A percentile compares a stretch with the other conserved stretches of the same genome.
These are phyloP conservation scores for Priceomyces melissophilus DNA, from an alignment of 805 yeast genomes.

Conservation along the genomic window DNA sequence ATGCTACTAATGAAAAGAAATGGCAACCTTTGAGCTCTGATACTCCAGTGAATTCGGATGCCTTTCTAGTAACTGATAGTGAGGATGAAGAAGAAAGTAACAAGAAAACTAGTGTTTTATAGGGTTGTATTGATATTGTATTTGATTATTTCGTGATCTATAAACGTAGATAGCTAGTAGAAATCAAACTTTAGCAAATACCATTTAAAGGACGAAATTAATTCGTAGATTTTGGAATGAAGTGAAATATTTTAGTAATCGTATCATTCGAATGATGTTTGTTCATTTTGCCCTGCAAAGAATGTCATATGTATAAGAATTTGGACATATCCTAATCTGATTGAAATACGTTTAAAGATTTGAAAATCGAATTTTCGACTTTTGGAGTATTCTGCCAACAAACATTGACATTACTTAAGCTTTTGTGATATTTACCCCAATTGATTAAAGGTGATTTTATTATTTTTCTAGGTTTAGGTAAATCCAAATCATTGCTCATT, in stretches of 20 bases:
- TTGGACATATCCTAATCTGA: conserved; percentile 2
- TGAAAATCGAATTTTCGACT: conserved; percentile 18
- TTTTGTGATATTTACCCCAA: conserved; percentile 36
- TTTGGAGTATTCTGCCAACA: conserved; percentile 11
- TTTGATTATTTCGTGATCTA: neutral
- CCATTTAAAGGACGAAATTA: no score
- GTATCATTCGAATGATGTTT: no score
- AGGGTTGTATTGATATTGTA: neutral
- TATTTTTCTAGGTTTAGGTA: conserved; percentile 33
- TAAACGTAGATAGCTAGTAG: neutral
- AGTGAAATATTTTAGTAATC: no score
- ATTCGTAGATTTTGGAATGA: no score
- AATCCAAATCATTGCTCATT: conserved; percentile 26
- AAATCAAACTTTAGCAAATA: no score
- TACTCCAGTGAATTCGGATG: conserved; percentile 40
- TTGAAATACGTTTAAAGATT: conserved; percentile 23
- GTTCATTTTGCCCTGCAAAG: no score
- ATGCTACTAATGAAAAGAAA: conserved; percentile 14
- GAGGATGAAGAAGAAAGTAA: conserved; percentile 34
- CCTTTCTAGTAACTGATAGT: conserved; percentile 42
- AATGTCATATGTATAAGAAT: no score
- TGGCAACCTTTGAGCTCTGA: conserved; percentile 40
- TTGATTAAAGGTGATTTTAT: conserved; percentile 32
- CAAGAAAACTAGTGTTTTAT: neutral
- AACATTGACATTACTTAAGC: conserved; percentile 20